A percentile compares a stretch with the other conserved stretches of the same genome.
These are phyloP conservation scores for Acanthamoeba culbertsoni DNA, from an alignment of 208 protist species.

Conservation along the genomic window DNA sequence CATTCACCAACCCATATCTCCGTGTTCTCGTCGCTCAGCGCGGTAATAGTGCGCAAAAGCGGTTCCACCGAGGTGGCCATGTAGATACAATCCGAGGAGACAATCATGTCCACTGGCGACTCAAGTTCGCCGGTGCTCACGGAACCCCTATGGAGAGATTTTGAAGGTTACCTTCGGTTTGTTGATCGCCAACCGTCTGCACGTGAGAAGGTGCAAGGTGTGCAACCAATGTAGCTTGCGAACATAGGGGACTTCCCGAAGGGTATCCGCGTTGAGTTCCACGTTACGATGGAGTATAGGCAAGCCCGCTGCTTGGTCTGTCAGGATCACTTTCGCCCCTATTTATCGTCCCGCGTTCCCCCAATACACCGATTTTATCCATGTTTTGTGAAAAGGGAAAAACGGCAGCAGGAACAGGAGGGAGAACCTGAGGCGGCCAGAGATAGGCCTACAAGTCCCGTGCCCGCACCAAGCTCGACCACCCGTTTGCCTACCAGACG, in stretches of 20 bases:
- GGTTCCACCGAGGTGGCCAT: neutral
- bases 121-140: neutral
- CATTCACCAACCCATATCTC: neutral
- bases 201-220: neutral
- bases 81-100: conserved; percentile 16
- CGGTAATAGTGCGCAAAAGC: neutral
- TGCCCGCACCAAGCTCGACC: neutral
- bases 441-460: neutral
- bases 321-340: neutral
- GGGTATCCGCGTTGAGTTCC: neutral
- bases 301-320: neutral
- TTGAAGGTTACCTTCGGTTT: neutral
- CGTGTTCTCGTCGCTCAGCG: neutral
- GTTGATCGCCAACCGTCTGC: neutral
- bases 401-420: neutral
- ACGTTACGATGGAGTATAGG: neutral
- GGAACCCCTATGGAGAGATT: neutral
- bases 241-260: neutral
- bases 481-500: neutral
- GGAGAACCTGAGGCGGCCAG: neutral
- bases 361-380: no score
- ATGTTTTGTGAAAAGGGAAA: neutral
- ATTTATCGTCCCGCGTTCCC: no score
- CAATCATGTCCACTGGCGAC: neutral
- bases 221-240: neutral